Evolutionary conservation across 2,329 filamentous ascomycete genomes (phyloP).

Genomic region (Fusarium sp.): DNA sequence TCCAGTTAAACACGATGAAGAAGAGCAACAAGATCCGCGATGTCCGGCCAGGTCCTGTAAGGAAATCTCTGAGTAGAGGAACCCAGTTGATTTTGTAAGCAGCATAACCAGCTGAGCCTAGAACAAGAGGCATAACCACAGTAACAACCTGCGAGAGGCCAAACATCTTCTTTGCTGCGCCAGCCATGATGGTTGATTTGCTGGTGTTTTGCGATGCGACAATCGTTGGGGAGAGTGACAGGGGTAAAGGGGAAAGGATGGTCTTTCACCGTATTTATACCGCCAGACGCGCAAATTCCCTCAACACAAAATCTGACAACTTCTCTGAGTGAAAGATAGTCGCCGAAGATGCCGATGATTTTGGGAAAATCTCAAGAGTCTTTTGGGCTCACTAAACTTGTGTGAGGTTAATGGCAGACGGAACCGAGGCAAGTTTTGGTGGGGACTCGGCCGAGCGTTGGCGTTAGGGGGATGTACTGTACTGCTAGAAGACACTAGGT

Average conservation of each 20-base stretch:
- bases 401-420: constrained; percentile 1
- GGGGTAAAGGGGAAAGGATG: not conserved
- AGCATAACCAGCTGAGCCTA: constrained; percentile 60
- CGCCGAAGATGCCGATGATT: constrained; percentile 6
- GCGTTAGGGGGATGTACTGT: constrained; percentile 7
- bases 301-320: not conserved
- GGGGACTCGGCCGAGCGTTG: constrained; percentile 20
- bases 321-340: not conserved
- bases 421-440: constrained; percentile 38
- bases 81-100: constrained; percentile 59
- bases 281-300: not conserved
- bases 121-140: constrained; percentile 55
- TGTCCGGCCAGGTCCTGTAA: constrained; percentile 65
- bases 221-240: not conserved
- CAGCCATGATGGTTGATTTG: constrained; percentile 46
- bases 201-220: constrained; percentile 13
- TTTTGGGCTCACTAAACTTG: constrained; percentile 8
- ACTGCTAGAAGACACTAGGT: not conserved
- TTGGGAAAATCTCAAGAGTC: not conserved
- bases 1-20: constrained; percentile 74
- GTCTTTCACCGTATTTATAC: constrained; percentile 8
- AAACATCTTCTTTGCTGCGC: constrained; percentile 49
- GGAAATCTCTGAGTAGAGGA: constrained; percentile 54
- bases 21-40: constrained; percentile 64
- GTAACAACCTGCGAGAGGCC: constrained; percentile 51